Percentiles rank a stretch among this genome's conserved stretches.
Conservation (phyloP, 2,329 filamentous ascomycete genomes). For the Sarocladium brachiariae region DNA sequence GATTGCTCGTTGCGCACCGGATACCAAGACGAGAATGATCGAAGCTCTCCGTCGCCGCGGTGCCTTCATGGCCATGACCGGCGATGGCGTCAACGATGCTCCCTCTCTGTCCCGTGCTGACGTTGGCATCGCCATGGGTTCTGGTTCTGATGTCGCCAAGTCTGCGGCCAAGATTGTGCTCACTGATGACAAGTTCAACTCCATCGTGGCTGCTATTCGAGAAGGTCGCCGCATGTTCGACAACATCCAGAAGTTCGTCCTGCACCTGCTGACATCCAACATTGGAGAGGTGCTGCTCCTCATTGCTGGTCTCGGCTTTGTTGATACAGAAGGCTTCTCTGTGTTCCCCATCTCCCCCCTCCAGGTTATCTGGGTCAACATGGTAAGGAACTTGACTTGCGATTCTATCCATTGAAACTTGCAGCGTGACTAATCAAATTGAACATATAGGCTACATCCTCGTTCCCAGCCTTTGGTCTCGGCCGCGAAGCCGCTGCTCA, state of each 20-base stretch:
- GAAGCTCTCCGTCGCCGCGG: constrained; percentile 61
- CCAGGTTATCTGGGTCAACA: constrained; percentile 90
- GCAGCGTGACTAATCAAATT: too few relatives aligned
- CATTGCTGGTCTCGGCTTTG: constrained; percentile 75
- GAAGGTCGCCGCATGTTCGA: constrained; percentile 66
- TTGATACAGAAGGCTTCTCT: constrained; percentile 62
- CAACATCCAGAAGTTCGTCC: constrained; percentile 72
- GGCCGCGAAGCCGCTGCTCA: constrained; percentile 69
- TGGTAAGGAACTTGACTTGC: too few relatives aligned
- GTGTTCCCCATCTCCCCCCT: constrained; percentile 83
- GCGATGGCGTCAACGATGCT: constrained; percentile 65
- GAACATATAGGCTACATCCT: constrained; percentile 73
- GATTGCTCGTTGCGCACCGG: constrained; percentile 62
- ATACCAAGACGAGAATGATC: constrained; percentile 70
- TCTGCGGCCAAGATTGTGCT: constrained; percentile 62
- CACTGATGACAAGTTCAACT: constrained; percentile 67
- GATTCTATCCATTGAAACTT: too few relatives aligned
- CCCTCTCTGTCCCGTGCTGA: constrained; percentile 62
- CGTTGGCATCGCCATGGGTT: constrained; percentile 66
- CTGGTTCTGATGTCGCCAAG: constrained; percentile 65
- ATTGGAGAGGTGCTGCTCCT: constrained; percentile 78
- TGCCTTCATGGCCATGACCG: constrained; percentile 64
- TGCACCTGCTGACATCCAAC: constrained; percentile 74
- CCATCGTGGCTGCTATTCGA: constrained; percentile 64
- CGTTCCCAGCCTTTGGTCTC: constrained; percentile 80